Evolutionary conservation across 2,329 filamentous ascomycete species (phyloP).

Genomic region (Fusarium virguliforme): DNA sequence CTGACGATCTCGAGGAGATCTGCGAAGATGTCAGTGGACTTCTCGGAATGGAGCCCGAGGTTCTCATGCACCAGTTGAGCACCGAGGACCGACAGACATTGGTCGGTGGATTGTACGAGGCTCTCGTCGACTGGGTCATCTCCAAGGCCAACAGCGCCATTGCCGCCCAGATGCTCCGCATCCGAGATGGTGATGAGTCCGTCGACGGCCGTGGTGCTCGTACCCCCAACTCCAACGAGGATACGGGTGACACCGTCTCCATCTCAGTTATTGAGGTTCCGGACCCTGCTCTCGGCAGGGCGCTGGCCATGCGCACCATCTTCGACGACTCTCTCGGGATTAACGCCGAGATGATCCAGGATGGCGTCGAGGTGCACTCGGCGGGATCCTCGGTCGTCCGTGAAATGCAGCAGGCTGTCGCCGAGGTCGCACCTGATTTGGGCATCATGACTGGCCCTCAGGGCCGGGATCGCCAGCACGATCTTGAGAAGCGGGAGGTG

Average conservation of each 20-base stretch:
- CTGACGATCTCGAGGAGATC: constrained; percentile 85
- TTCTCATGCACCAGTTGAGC: constrained; percentile 83
- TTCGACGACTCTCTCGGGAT: constrained; percentile 96
- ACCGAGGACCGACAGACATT: constrained; percentile 88
- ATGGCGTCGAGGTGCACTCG: constrained; percentile 83
- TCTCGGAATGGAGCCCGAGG: constrained; percentile 88
- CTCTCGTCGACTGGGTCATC: constrained; percentile 95
- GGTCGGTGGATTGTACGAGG: constrained; percentile 91
- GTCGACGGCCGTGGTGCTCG: constrained; percentile 74
- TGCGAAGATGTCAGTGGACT: constrained; percentile 93
- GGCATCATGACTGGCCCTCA: constrained; percentile 79
- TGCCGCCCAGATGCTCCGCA: constrained; percentile 78
- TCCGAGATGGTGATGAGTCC: constrained; percentile 77
- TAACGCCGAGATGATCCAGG: constrained; percentile 97
- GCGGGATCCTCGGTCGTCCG: constrained; percentile 87
- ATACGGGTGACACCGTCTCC: constrained; percentile 86
- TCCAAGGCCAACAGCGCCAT: constrained; percentile 90
- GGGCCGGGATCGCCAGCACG: constrained; percentile 81
- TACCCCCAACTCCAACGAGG: constrained; percentile 79
- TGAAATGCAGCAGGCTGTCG: constrained; percentile 88
- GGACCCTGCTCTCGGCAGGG: constrained; percentile 84
- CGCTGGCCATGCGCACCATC: constrained; percentile 88
- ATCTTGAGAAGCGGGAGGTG: constrained; percentile 85
- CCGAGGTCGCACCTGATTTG: constrained; percentile 83
- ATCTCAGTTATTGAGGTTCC: constrained; percentile 92